Percentiles rank a stretch among this genome's conserved stretches.
These are phyloP conservation scores for Trichoderma koningiopsis DNA, from an alignment of 2,329 filamentous ascomycete species.

Conservation along the genomic window DNA sequence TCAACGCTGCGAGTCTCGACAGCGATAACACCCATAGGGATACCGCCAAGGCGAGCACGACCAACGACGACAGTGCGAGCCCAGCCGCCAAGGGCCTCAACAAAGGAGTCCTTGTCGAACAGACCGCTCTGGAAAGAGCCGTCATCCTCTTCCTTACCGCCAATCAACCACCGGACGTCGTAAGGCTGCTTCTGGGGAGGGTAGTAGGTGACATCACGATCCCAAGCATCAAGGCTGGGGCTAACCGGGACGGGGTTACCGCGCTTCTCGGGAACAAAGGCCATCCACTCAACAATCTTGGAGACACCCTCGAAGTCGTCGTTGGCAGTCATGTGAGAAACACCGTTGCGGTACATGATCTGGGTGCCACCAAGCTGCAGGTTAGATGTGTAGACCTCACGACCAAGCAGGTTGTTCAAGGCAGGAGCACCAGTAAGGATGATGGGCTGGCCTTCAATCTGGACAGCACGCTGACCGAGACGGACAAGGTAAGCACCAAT, in stretches of 20 bases:
- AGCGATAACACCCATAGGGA: constrained; percentile 96
- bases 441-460: constrained; percentile 98
- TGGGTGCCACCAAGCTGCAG: constrained; percentile 99
- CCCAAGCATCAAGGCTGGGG: constrained; percentile 82
- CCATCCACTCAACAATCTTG: constrained; percentile 98
- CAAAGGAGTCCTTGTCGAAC: constrained; percentile 95
- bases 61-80: constrained; percentile 95
- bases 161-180: constrained; percentile 93
- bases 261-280: constrained; percentile 95
- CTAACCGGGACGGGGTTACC: constrained; percentile 90
- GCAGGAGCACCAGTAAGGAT: constrained; percentile 97
- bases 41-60: constrained; percentile 92
- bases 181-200: constrained; percentile 81
- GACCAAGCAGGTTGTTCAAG: constrained; percentile 96
- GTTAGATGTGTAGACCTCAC: constrained; percentile 99
- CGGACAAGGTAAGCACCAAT: constrained; percentile 99
- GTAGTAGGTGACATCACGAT: constrained; percentile 86
- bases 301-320: constrained; percentile 98
- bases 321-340: constrained; percentile 96
- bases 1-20: constrained; percentile 96
- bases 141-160: constrained; percentile 76
- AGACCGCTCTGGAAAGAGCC: constrained; percentile 77
- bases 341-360: constrained; percentile 99
- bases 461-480: constrained; percentile 95
- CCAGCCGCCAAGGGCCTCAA: constrained; percentile 96